Base-by-base conservation (phyloP, 1,284 basidiomycete species). In the Anthracocystis walkeri region DNA sequence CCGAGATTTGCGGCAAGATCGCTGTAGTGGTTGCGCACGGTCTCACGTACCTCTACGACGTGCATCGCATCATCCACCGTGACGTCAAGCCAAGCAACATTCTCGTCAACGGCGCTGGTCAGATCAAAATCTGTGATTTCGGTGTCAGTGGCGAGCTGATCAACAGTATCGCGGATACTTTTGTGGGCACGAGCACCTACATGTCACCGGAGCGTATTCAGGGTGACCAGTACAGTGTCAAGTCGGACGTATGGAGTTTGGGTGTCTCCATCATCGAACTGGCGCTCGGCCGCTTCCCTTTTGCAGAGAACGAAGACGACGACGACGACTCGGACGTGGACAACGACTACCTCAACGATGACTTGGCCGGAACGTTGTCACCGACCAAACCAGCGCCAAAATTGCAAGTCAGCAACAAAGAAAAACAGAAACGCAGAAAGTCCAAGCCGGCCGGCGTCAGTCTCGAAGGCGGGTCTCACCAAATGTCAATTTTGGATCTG, bases 181-280 rank as follows among this genome's bases (percentile, higher is more conserved):
- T 99, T 85, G 96, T 99, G 18, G 96, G 96, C 8, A 99, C 97
- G 3, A 95, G 93, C 71, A 96, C 95, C 14, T 99, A 99, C 86
- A 99, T 99, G 96, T 85, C 98, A 94, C 96, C 96, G 38, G 96
- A 99, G 86, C 94, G 96, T 58, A 98, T 99, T 83, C 95, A 98
- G 88, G 96, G 97, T 58, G 94, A 94, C 4, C 92, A 94, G 83
- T 98, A 99, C 87, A 93, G 93, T 33, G 94, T 97, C 86, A 97
- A 97, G 87, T 97, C 95, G 4, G 95, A 98, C 82, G 93, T 98
- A 7, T 97, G 95, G 95, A 97, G 94, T 2, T 89, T 97, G 57
- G 95, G 96, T 38, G 95, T 98, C 80, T 92, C 94, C 3, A 89
- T 98, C 48, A 94, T 98, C 85, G 95, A 98, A 87, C 89, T 98